Evolutionary conservation across 352 stramenopile species (phyloP).

Genomic region (Phytophthora pseudosyringae): DNA sequence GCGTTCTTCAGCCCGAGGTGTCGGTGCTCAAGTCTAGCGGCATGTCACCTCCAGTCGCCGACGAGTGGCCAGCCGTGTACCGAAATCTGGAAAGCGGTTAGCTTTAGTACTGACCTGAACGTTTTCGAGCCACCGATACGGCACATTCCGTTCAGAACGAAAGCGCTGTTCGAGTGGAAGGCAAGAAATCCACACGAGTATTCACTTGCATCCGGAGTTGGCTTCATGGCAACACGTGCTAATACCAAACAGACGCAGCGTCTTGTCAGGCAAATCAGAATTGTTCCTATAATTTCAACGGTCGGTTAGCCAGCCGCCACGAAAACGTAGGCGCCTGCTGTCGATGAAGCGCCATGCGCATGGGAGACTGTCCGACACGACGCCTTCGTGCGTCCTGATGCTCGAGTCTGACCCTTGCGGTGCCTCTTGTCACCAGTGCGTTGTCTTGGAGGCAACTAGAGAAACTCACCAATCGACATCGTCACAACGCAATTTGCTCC

Average conservation of each 20-base stretch:
- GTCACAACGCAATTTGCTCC: constrained; percentile 34
- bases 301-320: constrained; percentile 9
- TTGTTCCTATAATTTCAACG: constrained; percentile 18
- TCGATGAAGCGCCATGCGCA: constrained; percentile 22
- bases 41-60: not conserved
- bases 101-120: not conserved
- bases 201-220: constrained; percentile 19
- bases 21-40: constrained; percentile 1
- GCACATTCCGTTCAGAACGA: constrained; percentile 13
- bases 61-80: not conserved
- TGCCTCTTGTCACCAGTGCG: not conserved
- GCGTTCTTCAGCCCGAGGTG: not conserved
- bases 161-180: constrained; percentile 10
- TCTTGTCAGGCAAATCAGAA: constrained; percentile 40
- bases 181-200: constrained; percentile 1
- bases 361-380: constrained; percentile 13
- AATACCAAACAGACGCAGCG: constrained; percentile 6
- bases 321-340: constrained; percentile 29
- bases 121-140: constrained; percentile 17
- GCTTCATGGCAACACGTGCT: too few species aligned
- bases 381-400: constrained; percentile 17
- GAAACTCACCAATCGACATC: constrained; percentile 7
- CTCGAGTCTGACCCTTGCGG: constrained; percentile 10
- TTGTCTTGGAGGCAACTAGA: not conserved
- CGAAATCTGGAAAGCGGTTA: constrained; percentile 19